A percentile compares a stretch with the other conserved stretches of the same genome.
phyloP scores from a whole-genome alignment of 208 protist species.

The Angomonas deanei region DNA sequence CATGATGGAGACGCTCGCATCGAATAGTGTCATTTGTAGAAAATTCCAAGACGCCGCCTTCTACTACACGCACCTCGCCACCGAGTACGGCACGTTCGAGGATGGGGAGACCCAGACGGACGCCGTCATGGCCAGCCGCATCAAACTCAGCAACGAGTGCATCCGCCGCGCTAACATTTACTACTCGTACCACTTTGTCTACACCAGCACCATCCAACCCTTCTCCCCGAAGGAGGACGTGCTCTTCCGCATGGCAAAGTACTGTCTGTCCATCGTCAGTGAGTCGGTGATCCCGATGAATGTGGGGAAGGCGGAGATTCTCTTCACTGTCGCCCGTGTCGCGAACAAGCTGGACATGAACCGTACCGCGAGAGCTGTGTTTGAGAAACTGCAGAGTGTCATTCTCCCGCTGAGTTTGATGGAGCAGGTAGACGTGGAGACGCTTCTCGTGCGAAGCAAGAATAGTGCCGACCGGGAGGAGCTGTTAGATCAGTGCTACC shows the following conservation, averaged over 20 bases:
- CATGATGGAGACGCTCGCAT: slow-evolving; percentile 90
- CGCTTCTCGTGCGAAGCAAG: slow-evolving; percentile 86
- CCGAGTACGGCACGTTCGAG: slow-evolving; percentile 71
- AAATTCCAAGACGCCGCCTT: slow-evolving; percentile 89
- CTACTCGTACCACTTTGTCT: slow-evolving; percentile 87
- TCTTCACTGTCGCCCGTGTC: slow-evolving; percentile 85
- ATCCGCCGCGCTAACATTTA: slow-evolving; percentile 87
- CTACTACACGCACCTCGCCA: slow-evolving; percentile 89
- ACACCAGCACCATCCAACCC: slow-evolving; percentile 84
- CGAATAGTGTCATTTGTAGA: slow-evolving; percentile 90
- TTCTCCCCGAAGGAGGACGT: slow-evolving; percentile 81
- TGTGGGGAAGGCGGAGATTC: slow-evolving; percentile 83
- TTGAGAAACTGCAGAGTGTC: slow-evolving; percentile 86
- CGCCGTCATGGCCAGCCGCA: slow-evolving; percentile 49
- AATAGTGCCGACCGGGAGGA: slow-evolving; percentile 86
- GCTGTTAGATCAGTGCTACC: slow-evolving; percentile 87
- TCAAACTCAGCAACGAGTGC: slow-evolving; percentile 75
- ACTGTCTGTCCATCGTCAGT: slow-evolving; percentile 65
- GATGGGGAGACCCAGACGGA: slow-evolving; percentile 53
- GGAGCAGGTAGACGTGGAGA: slow-evolving; percentile 89
- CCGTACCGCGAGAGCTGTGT: slow-evolving; percentile 82
- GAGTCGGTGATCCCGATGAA: slow-evolving; percentile 72
- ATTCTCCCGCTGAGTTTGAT: slow-evolving; percentile 76
- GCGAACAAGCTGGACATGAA: slow-evolving; percentile 83
- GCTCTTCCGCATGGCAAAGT: slow-evolving; percentile 85